phyloP scores from a whole-genome alignment of 1,139 yeast genomes.

The Geotrichum aggregatum region DNA sequence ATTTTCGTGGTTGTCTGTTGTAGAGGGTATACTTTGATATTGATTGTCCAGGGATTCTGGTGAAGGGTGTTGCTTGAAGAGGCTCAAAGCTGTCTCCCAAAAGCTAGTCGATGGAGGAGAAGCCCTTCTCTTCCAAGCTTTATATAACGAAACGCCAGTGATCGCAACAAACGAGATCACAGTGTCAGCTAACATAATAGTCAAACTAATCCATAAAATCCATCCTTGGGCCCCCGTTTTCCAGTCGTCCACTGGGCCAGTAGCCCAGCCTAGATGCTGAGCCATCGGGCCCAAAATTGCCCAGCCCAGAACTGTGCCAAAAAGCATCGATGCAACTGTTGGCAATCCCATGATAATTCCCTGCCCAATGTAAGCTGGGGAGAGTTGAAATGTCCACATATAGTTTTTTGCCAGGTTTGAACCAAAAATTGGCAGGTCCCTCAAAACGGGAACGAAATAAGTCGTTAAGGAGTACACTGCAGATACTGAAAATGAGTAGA shows the following conservation, averaged over 20 bases:
- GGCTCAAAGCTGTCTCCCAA: conserved; percentile 4
- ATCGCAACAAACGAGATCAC: conserved; percentile 73
- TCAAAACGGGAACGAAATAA: conserved; percentile 67
- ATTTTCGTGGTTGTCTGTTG: neutral
- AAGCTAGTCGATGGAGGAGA: neutral
- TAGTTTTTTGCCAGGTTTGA: conserved; percentile 55
- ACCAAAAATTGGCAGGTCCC: conserved; percentile 75
- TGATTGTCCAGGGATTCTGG: neutral
- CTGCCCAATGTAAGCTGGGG: conserved; percentile 96
- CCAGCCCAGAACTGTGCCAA: conserved; percentile 92
- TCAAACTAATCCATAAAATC: conserved; percentile 90
- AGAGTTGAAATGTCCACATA: conserved; percentile 87
- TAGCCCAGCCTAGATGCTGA: conserved; percentile 71
- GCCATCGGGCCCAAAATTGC: conserved; percentile 80
- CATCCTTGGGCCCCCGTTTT: conserved; percentile 93
- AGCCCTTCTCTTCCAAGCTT: conserved; percentile 1
- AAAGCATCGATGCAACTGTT: conserved; percentile 84
- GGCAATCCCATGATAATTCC: conserved; percentile 97
- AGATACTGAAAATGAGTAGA: conserved; percentile 61
- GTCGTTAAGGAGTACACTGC: conserved; percentile 67
- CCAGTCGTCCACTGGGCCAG: conserved; percentile 90
- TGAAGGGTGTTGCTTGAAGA: neutral
- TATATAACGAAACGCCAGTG: conserved; percentile 36
- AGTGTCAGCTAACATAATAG: conserved; percentile 92
- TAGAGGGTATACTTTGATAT: neutral